phyloP scores from a whole-genome alignment of 208 protist species.

The Crithidia brevicula region DNA sequence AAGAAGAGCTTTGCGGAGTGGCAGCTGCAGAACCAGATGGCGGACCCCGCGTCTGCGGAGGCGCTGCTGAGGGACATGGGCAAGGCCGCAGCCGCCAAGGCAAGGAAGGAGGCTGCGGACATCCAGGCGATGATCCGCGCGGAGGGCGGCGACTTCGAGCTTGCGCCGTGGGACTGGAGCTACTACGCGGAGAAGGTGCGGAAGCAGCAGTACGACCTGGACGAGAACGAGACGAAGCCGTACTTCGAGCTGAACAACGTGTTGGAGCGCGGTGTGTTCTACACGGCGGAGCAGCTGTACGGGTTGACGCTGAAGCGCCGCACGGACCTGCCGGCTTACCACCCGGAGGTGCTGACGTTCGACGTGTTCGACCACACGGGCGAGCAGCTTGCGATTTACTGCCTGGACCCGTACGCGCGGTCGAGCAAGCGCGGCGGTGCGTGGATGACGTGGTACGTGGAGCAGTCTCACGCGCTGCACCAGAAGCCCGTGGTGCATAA shows the following conservation, averaged over 20 bases:
- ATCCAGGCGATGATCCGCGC: slow-evolving; percentile 29
- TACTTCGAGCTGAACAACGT: slow-evolving; percentile 62
- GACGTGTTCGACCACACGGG: slow-evolving; percentile 42
- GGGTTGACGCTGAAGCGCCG: slow-evolving; percentile 47
- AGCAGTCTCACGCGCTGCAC: slow-evolving; percentile 30
- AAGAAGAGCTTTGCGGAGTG: slow-evolving; percentile 58
- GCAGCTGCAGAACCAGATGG: slow-evolving; percentile 55
- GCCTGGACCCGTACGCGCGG: slow-evolving; percentile 52
- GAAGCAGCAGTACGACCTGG: slow-evolving; percentile 45
- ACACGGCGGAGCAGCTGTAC: slow-evolving; percentile 55
- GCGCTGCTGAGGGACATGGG: slow-evolving; percentile 35
- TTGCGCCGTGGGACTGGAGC: slow-evolving; percentile 61
- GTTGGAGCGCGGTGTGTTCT: slow-evolving; percentile 57
- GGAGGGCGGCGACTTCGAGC: slow-evolving; percentile 34
- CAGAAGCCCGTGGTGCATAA: slow-evolving; percentile 54
- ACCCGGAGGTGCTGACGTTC: slow-evolving; percentile 44
- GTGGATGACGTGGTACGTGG: slow-evolving; percentile 59
- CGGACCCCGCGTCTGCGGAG: slow-evolving; percentile 28
- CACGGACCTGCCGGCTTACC: slow-evolving; percentile 49
- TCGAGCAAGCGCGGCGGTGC: slow-evolving; percentile 54
- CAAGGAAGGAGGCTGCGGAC: slow-evolving; percentile 34
- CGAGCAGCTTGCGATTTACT: slow-evolving; percentile 43
- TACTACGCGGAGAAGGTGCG: slow-evolving; percentile 56
- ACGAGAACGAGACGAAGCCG: slow-evolving; percentile 50
- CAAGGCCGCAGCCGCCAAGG: background rate